Base-by-base conservation (phyloP, 345 rosid species). In the Brassica incana region DNA sequence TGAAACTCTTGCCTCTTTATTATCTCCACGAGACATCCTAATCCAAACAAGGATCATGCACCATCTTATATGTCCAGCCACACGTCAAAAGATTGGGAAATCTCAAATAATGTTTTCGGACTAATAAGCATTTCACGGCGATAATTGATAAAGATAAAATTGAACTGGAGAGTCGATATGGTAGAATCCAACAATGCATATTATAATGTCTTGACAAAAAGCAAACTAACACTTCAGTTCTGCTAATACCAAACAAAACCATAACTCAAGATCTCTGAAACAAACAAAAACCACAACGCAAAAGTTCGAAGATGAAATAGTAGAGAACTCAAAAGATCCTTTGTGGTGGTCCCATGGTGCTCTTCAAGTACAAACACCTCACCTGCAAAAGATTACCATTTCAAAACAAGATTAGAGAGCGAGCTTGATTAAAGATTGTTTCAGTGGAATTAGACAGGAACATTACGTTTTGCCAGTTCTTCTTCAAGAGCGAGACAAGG, bases 391-490 rank as follows among this genome's bases (percentile, higher is more conserved):
- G 0, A 67, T 32, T 6, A 20, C 62, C 62, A 59, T 59, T 11
- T 12, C 40, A 58, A 59, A 72, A 54, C 0, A 0, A 50, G 29
- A 33, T 52, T 27, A 68, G 45, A 43, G n/a, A 72, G 1, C 5
- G 14, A 16, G 1, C 8, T 4, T 1, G 5, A 78, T 12, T 18
- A n/a, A 38, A 35, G n/a, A 40, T 1, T 45, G 7, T 16, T 48
- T 32, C 20, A 35, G 9, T 18, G 3, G 2, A 54, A 33, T 0
- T 5, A 61, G 8, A 59, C 23, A 74, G 2, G 5, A 8, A 0
- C 87, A 78, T 65, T 71, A 87, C 92, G 61, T 90, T 90, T 77
- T 88, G 90, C 92, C 94, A 88, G 27, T 88, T 87, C 83, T 90
- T 90, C 80, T 90, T 90, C 86, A 90, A 73, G 75, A 90, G 83